Base-by-base conservation (phyloP, 805 yeast genomes). In the Schwanniomyces vanrijiae region DNA sequence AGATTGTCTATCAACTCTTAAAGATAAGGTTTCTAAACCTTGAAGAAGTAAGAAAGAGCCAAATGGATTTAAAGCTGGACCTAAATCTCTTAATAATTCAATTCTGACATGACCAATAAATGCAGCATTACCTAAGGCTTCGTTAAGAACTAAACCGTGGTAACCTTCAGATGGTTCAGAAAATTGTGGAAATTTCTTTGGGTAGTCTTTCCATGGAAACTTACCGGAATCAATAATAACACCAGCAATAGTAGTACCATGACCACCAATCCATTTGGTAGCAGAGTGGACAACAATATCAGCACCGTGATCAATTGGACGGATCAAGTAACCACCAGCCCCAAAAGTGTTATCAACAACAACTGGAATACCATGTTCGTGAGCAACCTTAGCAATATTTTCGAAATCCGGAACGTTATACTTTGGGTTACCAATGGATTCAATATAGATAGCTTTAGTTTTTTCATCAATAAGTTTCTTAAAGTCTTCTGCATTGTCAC, bases 231-330 rank as follows among this genome's bases (percentile, higher is more conserved):
- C 97, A 41, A 92, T 78, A 55, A 92, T 77, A 44, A 85, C 88
- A 76, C 98, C 98, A 45, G 87, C 97, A 67, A 91, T 84, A 38
- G 97, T 89, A 47, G 88, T 90, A 64, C 98, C 97, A 64, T 91
- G 97, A 49, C 97, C 98, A 53, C 96, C 96, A 55, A 91, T 91
- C 97, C 97, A 92, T 69, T 91, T 91, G 49, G 98, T 91, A 46
- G 97, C 96, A 51, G 97, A 90, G 68, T 91, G 96, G 18, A 87
- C 87, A 28, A 92, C 86, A 55, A 91, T 86, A 65, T 91, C 97
- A 40, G 90, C 97, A 55, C 97, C 97, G 60, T 81, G 86, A 52
- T 87, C 87, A 55, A 91, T 70, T 52, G 98, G 98, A 55, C 80
- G 83, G 50, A 88, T 81, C 59, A 88, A 80, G 75, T 71, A 90